Evolutionary conservation across 2,329 filamentous ascomycete genomes (phyloP).

Genomic region (Dothidotthia symphoricarpi): DNA sequence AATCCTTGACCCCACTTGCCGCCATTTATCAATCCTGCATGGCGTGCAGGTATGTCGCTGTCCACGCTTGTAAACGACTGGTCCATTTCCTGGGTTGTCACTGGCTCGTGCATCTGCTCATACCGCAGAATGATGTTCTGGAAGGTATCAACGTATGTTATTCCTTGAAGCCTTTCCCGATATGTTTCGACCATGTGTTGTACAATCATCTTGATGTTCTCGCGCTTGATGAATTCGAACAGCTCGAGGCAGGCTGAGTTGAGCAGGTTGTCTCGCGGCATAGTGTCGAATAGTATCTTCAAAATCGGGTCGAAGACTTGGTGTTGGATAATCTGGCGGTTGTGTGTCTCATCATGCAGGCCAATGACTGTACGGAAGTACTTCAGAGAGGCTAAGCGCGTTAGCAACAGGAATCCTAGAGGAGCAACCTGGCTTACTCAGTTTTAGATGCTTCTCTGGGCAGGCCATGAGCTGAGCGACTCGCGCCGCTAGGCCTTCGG

Average conservation of each 20-base stretch:
- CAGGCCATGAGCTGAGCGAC: slow-evolving; percentile 79
- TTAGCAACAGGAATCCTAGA: slow-evolving; percentile 8
- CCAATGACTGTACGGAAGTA: slow-evolving; percentile 87
- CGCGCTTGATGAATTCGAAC: slow-evolving; percentile 78
- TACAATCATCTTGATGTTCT: slow-evolving; percentile 66
- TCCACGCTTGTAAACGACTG: slow-evolving; percentile 70
- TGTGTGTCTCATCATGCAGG: slow-evolving; percentile 88
- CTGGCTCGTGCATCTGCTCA: slow-evolving; percentile 65
- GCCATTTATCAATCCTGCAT: slow-evolving; percentile 53
- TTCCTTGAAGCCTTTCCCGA: slow-evolving; percentile 69
- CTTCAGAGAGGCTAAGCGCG: slow-evolving; percentile 72
- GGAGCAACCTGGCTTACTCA: slow-evolving; percentile 59
- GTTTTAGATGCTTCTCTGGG: slow-evolving; percentile 86
- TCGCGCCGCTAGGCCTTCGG: slow-evolving; percentile 72
- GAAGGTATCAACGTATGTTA: slow-evolving; percentile 86
- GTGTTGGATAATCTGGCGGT: slow-evolving; percentile 77
- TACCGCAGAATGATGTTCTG: slow-evolving; percentile 71
- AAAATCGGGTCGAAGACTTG: slow-evolving; percentile 81
- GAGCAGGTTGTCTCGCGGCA: slow-evolving; percentile 88
- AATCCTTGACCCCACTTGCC: slow-evolving; percentile 66
- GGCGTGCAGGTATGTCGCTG: slow-evolving; percentile 46
- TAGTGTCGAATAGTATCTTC: slow-evolving; percentile 76
- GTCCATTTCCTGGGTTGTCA: slow-evolving; percentile 59
- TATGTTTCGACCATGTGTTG: slow-evolving; percentile 82
- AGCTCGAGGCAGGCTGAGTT: slow-evolving; percentile 93